Percentiles rank a stretch among this genome's conserved stretches.
Evolutionary conservation across 345 rosid genomes (phyloP).

Genomic region (Eucalyptus curtisii): DNA sequence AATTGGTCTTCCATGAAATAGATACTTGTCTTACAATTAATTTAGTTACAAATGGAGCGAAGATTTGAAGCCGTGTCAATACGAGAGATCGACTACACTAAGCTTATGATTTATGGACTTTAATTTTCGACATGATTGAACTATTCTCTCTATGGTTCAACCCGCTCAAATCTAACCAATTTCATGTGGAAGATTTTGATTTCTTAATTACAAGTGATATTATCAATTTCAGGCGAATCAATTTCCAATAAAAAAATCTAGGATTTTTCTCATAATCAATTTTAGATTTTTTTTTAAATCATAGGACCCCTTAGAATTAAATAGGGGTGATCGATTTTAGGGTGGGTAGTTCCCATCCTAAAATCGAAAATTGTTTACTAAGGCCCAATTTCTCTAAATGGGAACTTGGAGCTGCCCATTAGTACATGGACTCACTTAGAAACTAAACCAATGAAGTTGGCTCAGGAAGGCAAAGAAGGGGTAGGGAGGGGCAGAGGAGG

Average conservation of each 20-base stretch:
- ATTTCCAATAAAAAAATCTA: not conserved
- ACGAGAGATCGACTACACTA: not conserved
- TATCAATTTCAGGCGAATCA: not conserved
- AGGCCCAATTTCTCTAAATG: not conserved
- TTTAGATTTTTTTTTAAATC: too few species aligned
- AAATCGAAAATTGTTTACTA: not conserved
- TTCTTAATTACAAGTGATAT: not conserved
- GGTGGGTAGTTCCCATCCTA: not conserved
- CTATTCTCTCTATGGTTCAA: not conserved
- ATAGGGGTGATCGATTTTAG: too few species aligned
- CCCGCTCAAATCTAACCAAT: not conserved
- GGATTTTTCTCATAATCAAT: not conserved
- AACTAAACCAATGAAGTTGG: not conserved
- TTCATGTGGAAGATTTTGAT: not conserved
- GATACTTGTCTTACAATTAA: not conserved
- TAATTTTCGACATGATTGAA: rapidly evolving
- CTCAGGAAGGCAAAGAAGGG: not conserved
- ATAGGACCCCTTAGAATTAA: rapidly evolving
- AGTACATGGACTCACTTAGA: too few species aligned
- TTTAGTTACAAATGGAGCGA: not conserved
- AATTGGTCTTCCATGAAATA: not conserved
- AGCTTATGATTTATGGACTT: not conserved
- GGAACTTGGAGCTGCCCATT: not conserved
- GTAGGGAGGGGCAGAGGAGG: not conserved
- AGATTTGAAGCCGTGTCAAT: not conserved